Conservation (phyloP, 306 rosid genomes). For the Acmispon strigosus region DNA sequence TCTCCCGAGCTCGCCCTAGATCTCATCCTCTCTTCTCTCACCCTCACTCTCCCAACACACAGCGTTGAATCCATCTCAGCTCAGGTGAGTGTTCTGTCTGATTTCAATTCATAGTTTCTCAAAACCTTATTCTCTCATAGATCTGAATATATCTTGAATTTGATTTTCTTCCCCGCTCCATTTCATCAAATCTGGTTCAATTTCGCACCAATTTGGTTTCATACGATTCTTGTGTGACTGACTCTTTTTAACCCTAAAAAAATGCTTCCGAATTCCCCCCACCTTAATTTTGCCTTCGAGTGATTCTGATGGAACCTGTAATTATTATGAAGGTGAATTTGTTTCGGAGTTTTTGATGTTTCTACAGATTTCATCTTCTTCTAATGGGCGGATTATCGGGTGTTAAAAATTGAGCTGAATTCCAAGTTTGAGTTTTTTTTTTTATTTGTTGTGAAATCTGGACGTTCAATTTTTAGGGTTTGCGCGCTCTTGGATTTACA, state of each 20-base stretch:
- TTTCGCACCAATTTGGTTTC: neutral
- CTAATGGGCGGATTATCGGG: neutral
- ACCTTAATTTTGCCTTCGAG: neutral
- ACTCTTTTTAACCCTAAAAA: neutral
- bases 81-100: slow-evolving; percentile 1
- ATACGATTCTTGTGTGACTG: neutral
- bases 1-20: neutral
- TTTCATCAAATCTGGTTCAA: neutral
- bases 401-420: neutral
- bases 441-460: neutral
- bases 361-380: neutral
- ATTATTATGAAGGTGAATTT: neutral
- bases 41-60: neutral
- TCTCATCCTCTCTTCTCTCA: slow-evolving; percentile 3
- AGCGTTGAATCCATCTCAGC: neutral
- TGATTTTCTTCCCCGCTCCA: neutral
- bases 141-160: neutral
- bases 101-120: neutral
- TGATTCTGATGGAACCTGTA: neutral
- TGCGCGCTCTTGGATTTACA: neutral
- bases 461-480: neutral
- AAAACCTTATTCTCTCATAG: neutral
- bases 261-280: neutral
- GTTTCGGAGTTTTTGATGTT: neutral
- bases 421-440: neutral